Conservation (phyloP, 2,329 filamentous ascomycete species). For the Cordyceps cateniannulata region DNA sequence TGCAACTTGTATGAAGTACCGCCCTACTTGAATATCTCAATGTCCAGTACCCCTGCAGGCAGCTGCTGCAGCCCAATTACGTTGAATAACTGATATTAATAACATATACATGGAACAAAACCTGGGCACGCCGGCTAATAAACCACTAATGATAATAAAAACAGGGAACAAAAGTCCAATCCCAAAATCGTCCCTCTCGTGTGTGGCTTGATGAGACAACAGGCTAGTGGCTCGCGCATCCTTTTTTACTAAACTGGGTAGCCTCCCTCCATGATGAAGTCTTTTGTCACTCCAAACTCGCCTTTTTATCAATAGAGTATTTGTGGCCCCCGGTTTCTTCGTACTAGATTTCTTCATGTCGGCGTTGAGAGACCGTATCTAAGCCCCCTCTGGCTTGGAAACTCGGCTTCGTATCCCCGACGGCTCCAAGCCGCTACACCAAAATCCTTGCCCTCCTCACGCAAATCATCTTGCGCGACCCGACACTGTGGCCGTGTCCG, state of each 20-base stretch:
- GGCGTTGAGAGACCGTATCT: no score
- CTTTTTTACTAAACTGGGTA: background rate
- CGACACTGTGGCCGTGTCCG: background rate
- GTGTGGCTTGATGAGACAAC: slow-evolving; percentile 1
- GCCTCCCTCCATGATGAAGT: background rate
- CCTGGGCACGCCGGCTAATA: background rate
- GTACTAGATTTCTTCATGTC: no score
- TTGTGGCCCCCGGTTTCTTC: background rate
- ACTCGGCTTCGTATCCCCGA: background rate
- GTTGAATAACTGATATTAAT: background rate
- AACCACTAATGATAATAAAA: background rate
- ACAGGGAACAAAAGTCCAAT: background rate
- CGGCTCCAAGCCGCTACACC: background rate
- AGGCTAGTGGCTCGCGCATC: background rate
- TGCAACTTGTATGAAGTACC: background rate
- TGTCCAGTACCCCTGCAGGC: background rate
- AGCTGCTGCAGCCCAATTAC: background rate
- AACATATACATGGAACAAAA: background rate
- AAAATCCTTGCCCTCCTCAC: background rate
- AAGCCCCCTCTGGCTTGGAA: background rate
- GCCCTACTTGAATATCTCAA: background rate
- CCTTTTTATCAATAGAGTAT: background rate
- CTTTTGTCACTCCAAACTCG: background rate
- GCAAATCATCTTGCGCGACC: background rate
- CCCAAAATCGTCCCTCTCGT: background rate